phyloP scores from a whole-genome alignment of 2,329 filamentous ascomycete species.

The Podosphaera xanthii region DNA sequence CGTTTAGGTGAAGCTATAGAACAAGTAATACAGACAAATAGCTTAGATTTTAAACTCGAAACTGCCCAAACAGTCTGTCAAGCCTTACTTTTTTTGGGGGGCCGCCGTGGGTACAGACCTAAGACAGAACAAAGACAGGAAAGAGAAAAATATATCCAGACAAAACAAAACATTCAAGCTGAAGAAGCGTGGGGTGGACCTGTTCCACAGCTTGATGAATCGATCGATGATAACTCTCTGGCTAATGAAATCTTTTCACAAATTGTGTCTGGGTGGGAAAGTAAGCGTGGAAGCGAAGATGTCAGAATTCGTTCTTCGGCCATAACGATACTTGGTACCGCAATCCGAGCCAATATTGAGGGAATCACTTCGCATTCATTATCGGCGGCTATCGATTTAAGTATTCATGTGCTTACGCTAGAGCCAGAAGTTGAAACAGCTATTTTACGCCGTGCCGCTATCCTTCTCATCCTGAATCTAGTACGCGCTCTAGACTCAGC shows the following conservation, averaged over 20 bases:
- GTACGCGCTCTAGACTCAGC: slow-evolving; percentile 34
- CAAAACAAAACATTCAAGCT: slow-evolving; percentile 25
- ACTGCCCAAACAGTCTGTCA: slow-evolving; percentile 28
- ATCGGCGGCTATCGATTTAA: slow-evolving; percentile 36
- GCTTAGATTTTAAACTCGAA: slow-evolving; percentile 30
- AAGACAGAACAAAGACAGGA: slow-evolving; percentile 34
- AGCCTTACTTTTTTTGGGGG: slow-evolving; percentile 38
- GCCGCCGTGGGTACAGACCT: slow-evolving; percentile 35
- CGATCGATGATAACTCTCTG: slow-evolving; percentile 3
- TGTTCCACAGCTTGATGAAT: slow-evolving; percentile 25
- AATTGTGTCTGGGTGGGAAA: slow-evolving; percentile 46
- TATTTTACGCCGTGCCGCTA: slow-evolving; percentile 43
- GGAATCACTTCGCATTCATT: slow-evolving; percentile 30
- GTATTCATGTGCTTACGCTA: slow-evolving; percentile 36
- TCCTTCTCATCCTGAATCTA: slow-evolving; percentile 38
- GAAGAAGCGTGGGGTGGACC: slow-evolving; percentile 32
- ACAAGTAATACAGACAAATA: slow-evolving; percentile 38
- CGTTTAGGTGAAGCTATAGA: slow-evolving; percentile 45
- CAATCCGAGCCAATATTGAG: slow-evolving; percentile 35
- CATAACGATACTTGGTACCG: slow-evolving; percentile 37
- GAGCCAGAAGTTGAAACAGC: slow-evolving; percentile 36
- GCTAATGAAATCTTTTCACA: slow-evolving; percentile 22
- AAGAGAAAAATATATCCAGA: slow-evolving; percentile 21
- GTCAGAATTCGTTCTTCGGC: slow-evolving; percentile 46
- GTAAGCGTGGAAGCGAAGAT: slow-evolving; percentile 42